Evolutionary conservation across 306 rosid species (phyloP), one percentile per base, ranked within the genome.

Genomic region (Cercis canadensis): DNA sequence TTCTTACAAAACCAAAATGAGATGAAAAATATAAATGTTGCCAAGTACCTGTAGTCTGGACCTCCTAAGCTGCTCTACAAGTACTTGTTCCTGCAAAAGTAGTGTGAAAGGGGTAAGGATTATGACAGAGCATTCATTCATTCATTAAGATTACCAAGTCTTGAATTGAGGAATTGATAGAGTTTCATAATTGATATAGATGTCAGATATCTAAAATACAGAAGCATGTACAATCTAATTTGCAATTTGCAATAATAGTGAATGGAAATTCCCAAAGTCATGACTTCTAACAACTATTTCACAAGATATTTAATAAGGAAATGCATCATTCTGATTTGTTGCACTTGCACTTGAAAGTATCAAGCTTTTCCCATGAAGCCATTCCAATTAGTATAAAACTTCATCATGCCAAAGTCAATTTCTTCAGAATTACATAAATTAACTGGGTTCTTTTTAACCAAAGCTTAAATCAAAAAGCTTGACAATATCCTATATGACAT

Each of bases 31-130:
- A 14, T 16, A 57, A 61, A 17, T 45, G 54, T 11, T 29, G 57
- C 2, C 70, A 32, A 60, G 53, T 75, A 90, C 92, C 92, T 84
- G 89, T 58, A 79, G 47, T 70, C 79, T 85, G 65, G 89, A 87
- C 67, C 63, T 86, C 72, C 63, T 69, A 51, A 90, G 84, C 45
- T 83, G 86, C 78, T 88, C 96, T 56, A 77, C 4, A 45, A 87
- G 80, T 60, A 80, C 43, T 62, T 84, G 78, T 76, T 91, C 97
- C 88, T 90, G 84, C 70, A 83, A 70, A 14, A 77, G 45, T 40
- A 61, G 9, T 41, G 15, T 5, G 18, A 61, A 19, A 52, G 29
- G 32, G 10, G 36, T 45, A 18, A 72, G 51, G 60, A 59, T 45
- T 18, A 15, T 16, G 5, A 56, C 14, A 65, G 19, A 45, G 64